phyloP scores from a whole-genome alignment of 352 stramenopile species.

The Phytophthora citricola region DNA sequence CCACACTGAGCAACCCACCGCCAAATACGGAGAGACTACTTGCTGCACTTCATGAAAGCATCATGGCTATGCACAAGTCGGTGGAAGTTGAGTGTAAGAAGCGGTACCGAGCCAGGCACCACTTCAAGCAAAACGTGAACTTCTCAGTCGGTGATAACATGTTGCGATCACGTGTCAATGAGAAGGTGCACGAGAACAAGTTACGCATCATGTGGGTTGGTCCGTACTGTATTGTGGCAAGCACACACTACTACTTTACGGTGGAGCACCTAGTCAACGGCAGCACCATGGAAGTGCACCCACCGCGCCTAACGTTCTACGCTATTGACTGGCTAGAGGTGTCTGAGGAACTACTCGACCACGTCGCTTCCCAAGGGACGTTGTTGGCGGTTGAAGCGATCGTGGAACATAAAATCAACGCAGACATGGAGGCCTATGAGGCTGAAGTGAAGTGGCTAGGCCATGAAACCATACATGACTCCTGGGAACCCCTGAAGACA shows the following conservation, averaged over 20 bases:
- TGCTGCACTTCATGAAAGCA: neutral
- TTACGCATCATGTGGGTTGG: constrained; percentile 40
- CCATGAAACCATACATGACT: constrained; percentile 3
- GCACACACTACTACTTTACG: constrained; percentile 22
- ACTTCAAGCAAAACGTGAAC: constrained; percentile 11
- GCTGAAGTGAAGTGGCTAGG: neutral
- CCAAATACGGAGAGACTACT: neutral
- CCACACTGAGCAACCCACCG: neutral
- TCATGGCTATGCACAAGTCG: constrained; percentile 24
- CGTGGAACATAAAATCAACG: neutral
- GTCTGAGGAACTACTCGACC: constrained; percentile 3
- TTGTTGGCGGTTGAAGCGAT: constrained; percentile 6
- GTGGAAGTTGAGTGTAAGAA: neutral
- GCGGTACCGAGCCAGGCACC: neutral
- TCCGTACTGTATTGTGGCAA: constrained; percentile 30
- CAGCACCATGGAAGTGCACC: constrained; percentile 5
- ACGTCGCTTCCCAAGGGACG: constrained; percentile 7
- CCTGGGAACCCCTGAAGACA: constrained; percentile 9
- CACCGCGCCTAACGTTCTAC: constrained; percentile 10
- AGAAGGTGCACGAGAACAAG: constrained; percentile 8
- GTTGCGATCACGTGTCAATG: neutral
- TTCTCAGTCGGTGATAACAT: constrained; percentile 40
- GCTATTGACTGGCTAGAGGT: constrained; percentile 4
- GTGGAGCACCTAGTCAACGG: constrained; percentile 26
- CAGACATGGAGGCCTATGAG: constrained; percentile 5